Evolutionary conservation across 2,329 filamentous ascomycete species (phyloP).

Genomic region (Sarocladium oryzae): DNA sequence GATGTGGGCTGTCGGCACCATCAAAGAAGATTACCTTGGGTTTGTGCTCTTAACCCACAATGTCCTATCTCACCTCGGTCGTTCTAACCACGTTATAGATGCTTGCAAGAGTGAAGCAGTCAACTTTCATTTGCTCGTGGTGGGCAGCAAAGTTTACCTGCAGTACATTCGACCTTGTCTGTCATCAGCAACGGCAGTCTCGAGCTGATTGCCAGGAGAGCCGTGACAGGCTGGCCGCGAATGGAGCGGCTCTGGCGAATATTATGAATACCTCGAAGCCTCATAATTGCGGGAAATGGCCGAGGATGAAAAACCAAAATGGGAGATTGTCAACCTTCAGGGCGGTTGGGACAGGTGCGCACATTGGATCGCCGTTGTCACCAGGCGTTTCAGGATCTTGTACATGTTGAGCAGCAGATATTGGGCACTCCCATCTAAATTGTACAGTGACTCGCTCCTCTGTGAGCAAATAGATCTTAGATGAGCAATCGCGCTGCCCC

Average conservation of each 20-base stretch:
- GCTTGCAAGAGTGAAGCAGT: conserved; percentile 22
- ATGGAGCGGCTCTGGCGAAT: too few species aligned
- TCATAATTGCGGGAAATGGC: too few species aligned
- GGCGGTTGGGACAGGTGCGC: neutral
- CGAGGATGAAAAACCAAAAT: too few species aligned
- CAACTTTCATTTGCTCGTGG: too few species aligned
- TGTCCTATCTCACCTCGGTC: neutral
- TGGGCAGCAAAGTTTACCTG: too few species aligned
- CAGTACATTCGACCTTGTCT: conserved; percentile 6
- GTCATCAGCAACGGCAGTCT: neutral
- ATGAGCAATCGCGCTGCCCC: neutral
- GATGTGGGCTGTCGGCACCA: conserved; percentile 96
- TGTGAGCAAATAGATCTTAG: neutral
- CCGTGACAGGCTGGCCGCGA: too few species aligned
- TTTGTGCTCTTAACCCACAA: conserved; percentile 25
- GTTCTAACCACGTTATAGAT: conserved; percentile 15
- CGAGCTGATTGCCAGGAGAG: too few species aligned
- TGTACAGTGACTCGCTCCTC: too few species aligned
- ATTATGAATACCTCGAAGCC: too few species aligned
- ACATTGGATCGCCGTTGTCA: neutral
- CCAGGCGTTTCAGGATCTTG: conserved; percentile 1
- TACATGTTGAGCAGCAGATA: neutral
- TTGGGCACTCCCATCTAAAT: neutral
- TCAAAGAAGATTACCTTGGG: conserved; percentile 78
- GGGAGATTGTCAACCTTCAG: neutral